phyloP scores from a whole-genome alignment of 2,329 filamentous ascomycete genomes.

The Fusarium drepaniforme region DNA sequence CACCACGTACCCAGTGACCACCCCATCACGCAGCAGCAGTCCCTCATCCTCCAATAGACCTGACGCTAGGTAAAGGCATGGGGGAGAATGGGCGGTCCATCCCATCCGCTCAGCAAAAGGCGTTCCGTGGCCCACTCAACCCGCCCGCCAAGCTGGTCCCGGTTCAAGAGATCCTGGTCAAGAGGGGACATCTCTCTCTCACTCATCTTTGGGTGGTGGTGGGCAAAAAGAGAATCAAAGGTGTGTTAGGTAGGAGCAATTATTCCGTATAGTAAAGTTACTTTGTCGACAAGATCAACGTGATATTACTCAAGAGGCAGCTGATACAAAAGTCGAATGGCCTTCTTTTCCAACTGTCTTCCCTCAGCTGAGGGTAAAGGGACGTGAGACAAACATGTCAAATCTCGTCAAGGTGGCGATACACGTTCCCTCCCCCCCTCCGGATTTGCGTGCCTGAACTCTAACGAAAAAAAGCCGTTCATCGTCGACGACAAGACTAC shows the following conservation, averaged over 20 bases:
- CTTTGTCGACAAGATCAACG: neutral
- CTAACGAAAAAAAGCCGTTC: slow-evolving; percentile 7
- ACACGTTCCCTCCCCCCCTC: neutral
- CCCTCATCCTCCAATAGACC: slow-evolving; percentile 23
- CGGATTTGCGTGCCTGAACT: neutral
- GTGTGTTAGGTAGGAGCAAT: slow-evolving; percentile 8
- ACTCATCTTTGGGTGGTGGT: neutral
- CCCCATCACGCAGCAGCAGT: neutral
- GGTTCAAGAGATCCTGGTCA: slow-evolving; percentile 20
- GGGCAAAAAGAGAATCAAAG: neutral
- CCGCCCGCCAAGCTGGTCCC: slow-evolving; percentile 31
- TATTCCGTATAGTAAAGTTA: neutral
- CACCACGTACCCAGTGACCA: slow-evolving; percentile 2
- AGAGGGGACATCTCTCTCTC: slow-evolving; percentile 1
- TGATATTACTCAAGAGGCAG: neutral
- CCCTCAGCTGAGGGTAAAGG: neutral
- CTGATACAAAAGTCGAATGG: neutral
- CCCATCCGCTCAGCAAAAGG: slow-evolving; percentile 11
- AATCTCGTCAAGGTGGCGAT: slow-evolving; percentile 6
- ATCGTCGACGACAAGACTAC: neutral
- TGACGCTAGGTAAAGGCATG: slow-evolving; percentile 27
- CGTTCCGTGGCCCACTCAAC: slow-evolving; percentile 23
- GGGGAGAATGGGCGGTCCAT: slow-evolving; percentile 18
- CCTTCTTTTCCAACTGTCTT: neutral
- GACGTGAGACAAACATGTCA: neutral